Evolutionary conservation across 2,329 filamentous ascomycete genomes (phyloP), one percentile per base, ranked within the genome.

Genomic region (Aspergillus latus): DNA sequence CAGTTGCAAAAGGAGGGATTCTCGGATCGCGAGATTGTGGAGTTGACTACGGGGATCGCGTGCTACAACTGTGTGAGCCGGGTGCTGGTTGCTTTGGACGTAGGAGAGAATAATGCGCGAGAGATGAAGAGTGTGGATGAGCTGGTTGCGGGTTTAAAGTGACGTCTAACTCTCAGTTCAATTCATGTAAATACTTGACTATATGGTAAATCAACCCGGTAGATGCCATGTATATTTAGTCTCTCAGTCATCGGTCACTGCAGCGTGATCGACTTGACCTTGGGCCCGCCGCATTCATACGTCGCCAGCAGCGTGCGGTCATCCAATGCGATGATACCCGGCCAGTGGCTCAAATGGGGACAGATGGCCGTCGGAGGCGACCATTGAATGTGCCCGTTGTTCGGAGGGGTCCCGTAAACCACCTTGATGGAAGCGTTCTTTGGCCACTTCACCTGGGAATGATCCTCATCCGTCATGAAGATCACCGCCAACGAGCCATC

Each of bases 1-100:
- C 72, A 73, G 61, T 63, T 94, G 47, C 62, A 68, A 64, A 84
- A 78, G 71, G 72, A 62, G n/a, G 69, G 82, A 28, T 91, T 92
- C 62, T 80, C 70, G 16, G 88, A 93, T 59, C 80, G 84, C 62
- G 88, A 93, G 75, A 81, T 94, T 52, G 89, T 95, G 2, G 91
- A 96, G 77, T 80, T 95, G 62, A 93, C 89, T 42, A 86, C 88
- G 30, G 92, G 88, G n/a, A 84, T 93, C 56, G 89, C 89, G n/a
- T 86, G 84, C 54, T 96, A 95, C 71, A 96, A 96, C 72, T 92
- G 90, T 68, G 91, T 96, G 15, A 92, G 88, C 71, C 82, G 91
- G 28, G 92, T 96, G 65, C 72, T 96, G 64, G 90, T 96, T 7
- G 90, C 91, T 9, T 72, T 96, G 57, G 88, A 96, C 74, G 89